Evolutionary conservation across 2,329 filamentous ascomycete species (phyloP).

Genomic region (Celoporthe dispersa): DNA sequence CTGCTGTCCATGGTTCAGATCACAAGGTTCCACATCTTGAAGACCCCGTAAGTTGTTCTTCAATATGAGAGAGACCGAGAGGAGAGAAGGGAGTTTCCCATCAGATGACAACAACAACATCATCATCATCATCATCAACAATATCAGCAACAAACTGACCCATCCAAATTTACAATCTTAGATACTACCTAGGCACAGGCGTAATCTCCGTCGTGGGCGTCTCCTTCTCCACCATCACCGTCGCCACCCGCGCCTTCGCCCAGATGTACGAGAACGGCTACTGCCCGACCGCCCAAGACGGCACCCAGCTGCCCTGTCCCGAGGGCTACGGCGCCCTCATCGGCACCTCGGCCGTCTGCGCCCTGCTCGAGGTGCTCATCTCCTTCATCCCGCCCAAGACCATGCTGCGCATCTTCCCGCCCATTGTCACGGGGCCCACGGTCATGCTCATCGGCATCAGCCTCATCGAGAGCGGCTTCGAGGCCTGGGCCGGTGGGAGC

Average conservation of each 20-base stretch:
- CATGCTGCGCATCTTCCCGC: constrained; percentile 76
- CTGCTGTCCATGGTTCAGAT: constrained; percentile 78
- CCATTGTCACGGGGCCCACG: constrained; percentile 55
- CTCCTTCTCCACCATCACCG: constrained; percentile 76
- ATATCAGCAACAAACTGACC: too few species aligned
- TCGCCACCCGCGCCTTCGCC: constrained; percentile 70
- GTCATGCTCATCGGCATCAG: constrained; percentile 73
- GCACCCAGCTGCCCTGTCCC: constrained; percentile 73
- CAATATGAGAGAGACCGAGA: too few species aligned
- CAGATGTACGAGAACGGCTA: constrained; percentile 81
- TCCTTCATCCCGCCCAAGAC: constrained; percentile 73
- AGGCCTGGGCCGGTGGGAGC: constrained; percentile 78
- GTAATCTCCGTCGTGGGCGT: constrained; percentile 80
- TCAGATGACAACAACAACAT: background rate
- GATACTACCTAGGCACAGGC: constrained; percentile 78
- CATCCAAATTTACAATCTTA: too few species aligned
- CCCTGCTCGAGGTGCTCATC: constrained; percentile 72
- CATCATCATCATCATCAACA: background rate
- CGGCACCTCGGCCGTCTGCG: constrained; percentile 69
- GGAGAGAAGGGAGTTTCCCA: background rate
- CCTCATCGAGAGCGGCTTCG: constrained; percentile 72
- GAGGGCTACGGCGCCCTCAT: constrained; percentile 77
- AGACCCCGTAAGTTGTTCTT: constrained; percentile 56
- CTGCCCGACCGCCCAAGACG: constrained; percentile 62
- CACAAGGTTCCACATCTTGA: constrained; percentile 72